These are phyloP conservation scores for Trifolium fragiferum DNA, from an alignment of 306 rosid species.

Conservation along the genomic window DNA sequence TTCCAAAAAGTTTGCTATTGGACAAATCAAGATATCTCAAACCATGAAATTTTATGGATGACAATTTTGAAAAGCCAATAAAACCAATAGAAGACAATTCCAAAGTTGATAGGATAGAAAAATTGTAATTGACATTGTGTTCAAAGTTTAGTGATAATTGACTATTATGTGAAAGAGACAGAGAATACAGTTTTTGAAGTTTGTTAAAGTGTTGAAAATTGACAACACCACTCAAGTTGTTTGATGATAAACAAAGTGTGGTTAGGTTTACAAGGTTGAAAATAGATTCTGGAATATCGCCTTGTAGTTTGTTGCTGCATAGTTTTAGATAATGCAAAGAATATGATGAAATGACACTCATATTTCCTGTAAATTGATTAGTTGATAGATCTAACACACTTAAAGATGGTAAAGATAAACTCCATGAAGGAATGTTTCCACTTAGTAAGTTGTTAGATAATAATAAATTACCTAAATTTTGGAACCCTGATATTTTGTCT, in stretches of 20 bases:
- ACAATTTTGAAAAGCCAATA: not conserved
- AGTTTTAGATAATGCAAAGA: not conserved
- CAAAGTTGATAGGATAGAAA: not conserved
- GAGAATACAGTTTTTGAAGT: not conserved
- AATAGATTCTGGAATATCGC: constrained; percentile 2
- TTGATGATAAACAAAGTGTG: not conserved
- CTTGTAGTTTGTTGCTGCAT: not conserved
- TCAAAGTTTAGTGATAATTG: not conserved
- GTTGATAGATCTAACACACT: not conserved
- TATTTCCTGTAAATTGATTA: not conserved
- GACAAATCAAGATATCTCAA: not conserved
- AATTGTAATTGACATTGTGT: not conserved
- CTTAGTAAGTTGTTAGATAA: not conserved
- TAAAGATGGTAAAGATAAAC: not conserved
- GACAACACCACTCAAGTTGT: not conserved
- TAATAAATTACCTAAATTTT: not conserved
- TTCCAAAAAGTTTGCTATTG: not conserved
- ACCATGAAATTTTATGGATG: not conserved
- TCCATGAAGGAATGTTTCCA: constrained; percentile 15
- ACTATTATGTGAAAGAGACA: not conserved
- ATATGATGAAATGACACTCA: not conserved
- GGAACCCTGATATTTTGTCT: not conserved
- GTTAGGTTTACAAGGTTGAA: not conserved
- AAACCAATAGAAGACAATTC: not conserved
- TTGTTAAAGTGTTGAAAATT: not conserved